Evolutionary conservation across 2,329 filamentous ascomycete genomes (phyloP).

Genomic region (Parasarocladium wereldwijsianum): DNA sequence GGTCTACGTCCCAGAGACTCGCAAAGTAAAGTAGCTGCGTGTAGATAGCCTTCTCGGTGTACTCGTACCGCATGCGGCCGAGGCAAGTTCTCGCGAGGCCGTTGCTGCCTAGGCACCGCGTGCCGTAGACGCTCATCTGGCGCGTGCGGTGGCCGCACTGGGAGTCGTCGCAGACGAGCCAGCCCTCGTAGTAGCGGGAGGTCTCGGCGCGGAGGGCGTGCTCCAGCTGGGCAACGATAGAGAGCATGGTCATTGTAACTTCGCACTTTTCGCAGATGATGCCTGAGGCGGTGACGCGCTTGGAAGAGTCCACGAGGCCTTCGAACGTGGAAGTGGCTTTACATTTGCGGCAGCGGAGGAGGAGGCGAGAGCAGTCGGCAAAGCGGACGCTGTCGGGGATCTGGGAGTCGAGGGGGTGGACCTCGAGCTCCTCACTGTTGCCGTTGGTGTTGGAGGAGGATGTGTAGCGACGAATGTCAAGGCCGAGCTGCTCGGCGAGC

Average conservation of each 20-base stretch:
- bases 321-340: slow-evolving; percentile 59
- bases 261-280: slow-evolving; percentile 60
- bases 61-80: slow-evolving; percentile 80
- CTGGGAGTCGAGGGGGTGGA: slow-evolving; percentile 86
- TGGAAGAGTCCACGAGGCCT: slow-evolving; percentile 47
- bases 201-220: slow-evolving; percentile 65
- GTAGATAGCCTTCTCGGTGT: slow-evolving; percentile 78
- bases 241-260: slow-evolving; percentile 50
- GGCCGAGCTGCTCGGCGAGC: slow-evolving; percentile 82
- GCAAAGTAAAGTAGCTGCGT: slow-evolving; percentile 88
- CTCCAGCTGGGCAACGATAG: slow-evolving; percentile 76
- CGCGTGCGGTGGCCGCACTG: slow-evolving; percentile 77
- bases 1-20: slow-evolving; percentile 78
- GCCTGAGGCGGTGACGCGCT: slow-evolving; percentile 56
- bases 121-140: slow-evolving; percentile 86
- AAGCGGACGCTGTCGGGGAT: slow-evolving; percentile 87
- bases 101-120: slow-evolving; percentile 74
- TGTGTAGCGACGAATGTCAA: slow-evolving; percentile 73
- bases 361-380: slow-evolving; percentile 61
- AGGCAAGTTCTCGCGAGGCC: slow-evolving; percentile 73
- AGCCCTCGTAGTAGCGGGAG: slow-evolving; percentile 79
- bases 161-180: slow-evolving; percentile 80
- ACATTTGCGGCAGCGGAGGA: slow-evolving; percentile 70
- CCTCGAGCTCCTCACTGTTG: slow-evolving; percentile 48
- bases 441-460: slow-evolving; percentile 33